Evolutionary conservation across 176 grass and related monocot species (phyloP), one percentile per base, ranked within the genome.

Genomic region (Areca catechu): DNA sequence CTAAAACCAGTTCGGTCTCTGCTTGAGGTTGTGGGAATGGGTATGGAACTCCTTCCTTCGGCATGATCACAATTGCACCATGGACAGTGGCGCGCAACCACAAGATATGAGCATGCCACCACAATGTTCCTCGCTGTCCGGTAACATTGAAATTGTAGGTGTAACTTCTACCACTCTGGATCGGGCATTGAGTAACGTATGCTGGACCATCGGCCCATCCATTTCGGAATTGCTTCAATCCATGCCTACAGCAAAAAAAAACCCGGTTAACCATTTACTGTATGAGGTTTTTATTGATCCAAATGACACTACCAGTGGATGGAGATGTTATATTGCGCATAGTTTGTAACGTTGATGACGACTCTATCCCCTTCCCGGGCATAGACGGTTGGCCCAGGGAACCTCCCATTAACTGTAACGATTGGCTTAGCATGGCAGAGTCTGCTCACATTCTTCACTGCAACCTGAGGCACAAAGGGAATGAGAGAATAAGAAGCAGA

Each of bases 201-300:
- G 85, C 80, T 6, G 85, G 76, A 4, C 80, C 85, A 22, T 89
- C 86, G 9, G 47, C 70, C 86, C 86, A 89, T 53, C 86, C 86
- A 50, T 89, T 89, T 65, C 81, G 59, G 18, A 79, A 25, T 60
- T 89, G 85, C 76, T 84, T 89, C 69, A 84, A 55, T 7, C 85
- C 85, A 56, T 89, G 85, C 77, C 81, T 85, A 25, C 49, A 58
- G 23, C 24, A 12, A 19, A 16, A 51, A 5, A 24, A 19, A 1
- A 15, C 15, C 57, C 57, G 10, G 34, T 43, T 43, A 43, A 10
- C 34, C 9, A 14, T 43, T 14, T 43, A 43, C 2, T 12, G 34
- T 0, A 43, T 43, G 9, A 43, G 34, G 34, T 5, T 14, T 43
- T 43, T 43, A 12, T 43, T 12, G 34, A 43, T 43, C 34, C 22